Conservation (phyloP, 2,329 filamentous ascomycete species). For the Penicillium polonicum region DNA sequence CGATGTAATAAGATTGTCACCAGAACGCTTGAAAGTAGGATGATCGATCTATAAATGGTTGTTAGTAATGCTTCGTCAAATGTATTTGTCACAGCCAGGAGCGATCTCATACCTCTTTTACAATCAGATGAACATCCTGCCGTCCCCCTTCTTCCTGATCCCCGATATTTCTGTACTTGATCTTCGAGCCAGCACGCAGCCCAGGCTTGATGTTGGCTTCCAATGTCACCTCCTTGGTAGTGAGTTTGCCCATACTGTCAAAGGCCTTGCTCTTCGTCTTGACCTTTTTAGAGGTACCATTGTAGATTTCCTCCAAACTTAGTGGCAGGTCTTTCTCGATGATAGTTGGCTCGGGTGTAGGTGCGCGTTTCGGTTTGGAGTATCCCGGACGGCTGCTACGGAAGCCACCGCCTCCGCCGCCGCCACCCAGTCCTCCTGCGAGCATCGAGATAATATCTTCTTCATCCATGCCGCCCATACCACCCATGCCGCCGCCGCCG, state of each 20-base stretch:
- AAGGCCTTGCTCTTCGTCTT: conserved; percentile 97
- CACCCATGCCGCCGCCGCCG: conserved; percentile 51
- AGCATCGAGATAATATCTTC: conserved; percentile 57
- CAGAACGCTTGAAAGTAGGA: conserved; percentile 77
- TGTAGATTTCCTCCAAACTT: conserved; percentile 83
- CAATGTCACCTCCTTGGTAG: conserved; percentile 81
- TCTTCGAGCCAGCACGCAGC: conserved; percentile 94
- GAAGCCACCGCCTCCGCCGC: conserved; percentile 34
- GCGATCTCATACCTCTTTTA: conserved; percentile 73
- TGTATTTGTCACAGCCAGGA: neutral
- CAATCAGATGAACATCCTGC: conserved; percentile 91
- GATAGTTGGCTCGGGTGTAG: conserved; percentile 81
- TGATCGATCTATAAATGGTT: conserved; percentile 71
- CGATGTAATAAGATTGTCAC: conserved; percentile 77
- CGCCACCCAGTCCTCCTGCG: conserved; percentile 43
- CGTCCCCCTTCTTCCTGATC: conserved; percentile 95
- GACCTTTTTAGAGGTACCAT: conserved; percentile 90
- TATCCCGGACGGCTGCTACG: conserved; percentile 28
- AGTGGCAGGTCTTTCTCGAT: conserved; percentile 81
- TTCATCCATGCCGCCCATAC: conserved; percentile 48
- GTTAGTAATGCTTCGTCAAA: conserved; percentile 40
- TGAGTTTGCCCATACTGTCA: conserved; percentile 78
- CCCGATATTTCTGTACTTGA: conserved; percentile 96
- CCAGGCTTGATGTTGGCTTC: conserved; percentile 95
- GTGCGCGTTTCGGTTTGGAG: conserved; percentile 36